Base-by-base conservation (phyloP, 1,139 yeast genomes). In the Wickerhamiella infanticola region DNA sequence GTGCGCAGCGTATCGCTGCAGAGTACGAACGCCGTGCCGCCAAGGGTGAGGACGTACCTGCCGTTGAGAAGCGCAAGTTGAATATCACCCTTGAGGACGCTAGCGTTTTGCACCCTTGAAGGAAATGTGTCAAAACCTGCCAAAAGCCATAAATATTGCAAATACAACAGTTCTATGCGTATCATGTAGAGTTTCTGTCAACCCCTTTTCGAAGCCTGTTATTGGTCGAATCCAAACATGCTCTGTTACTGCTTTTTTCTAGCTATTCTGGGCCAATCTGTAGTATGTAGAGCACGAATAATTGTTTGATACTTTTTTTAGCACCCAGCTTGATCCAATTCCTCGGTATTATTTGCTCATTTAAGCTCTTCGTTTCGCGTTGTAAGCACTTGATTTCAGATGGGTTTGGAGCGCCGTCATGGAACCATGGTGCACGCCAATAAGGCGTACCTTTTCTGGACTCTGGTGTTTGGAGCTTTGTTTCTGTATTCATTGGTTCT, bases 1-100 rank as follows among this genome's bases (percentile, higher is more conserved):
- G 62, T 36, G 57, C 58, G 31, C 43, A 49, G 35, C 45, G 48
- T 40, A 56, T 59, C 40, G 53, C 57, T 24, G 52, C 54, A 9
- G 62, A 59, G 46, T 45, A 51, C 29, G 50, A 49, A 38, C 53
- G 58, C 27, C 48, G 52, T 45, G 48, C 46, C 41, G 41, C 48
- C 31, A 51, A 45, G 18, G 61, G 59, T 18, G 40, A 38, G 9
- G 55, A 47, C 5, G 41, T 50, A 31, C 55, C 54, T 11, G 45
- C 49, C 37, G 43, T 47, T 23, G 46, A 50, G 47, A 54, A 53
- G 13, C 48, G 50, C 35, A 44, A 51, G 24, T 48, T 57, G 38
- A 51, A 48, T 46, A 40, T 51, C 47, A 43, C 52, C 24, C 55
- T 58, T 29, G 53, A 53, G 45, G 50, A 49, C 33, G 27, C 33